phyloP scores from a whole-genome alignment of 164 flowering plant genomes.

The Vitis cinerea region DNA sequence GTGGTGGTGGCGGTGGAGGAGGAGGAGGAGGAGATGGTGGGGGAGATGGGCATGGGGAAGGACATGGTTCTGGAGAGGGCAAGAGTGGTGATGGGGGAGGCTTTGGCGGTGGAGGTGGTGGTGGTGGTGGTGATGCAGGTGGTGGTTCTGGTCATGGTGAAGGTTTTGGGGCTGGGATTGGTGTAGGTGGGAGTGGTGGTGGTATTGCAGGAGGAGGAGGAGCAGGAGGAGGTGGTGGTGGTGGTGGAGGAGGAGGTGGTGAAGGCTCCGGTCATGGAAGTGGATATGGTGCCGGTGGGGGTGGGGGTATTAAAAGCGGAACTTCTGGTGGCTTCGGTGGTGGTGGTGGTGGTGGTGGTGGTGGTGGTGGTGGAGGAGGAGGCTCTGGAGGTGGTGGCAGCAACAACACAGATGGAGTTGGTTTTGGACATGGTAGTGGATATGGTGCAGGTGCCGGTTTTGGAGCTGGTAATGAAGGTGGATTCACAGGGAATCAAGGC shows the following conservation, averaged over 20 bases:
- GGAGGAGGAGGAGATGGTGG: no score
- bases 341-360: conserved; percentile 9
- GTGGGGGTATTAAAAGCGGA: background rate
- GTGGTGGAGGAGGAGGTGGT: conserved; percentile 4
- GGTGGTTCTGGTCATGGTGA: conserved; percentile 17
- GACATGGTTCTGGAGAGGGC: no score
- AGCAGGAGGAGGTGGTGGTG: conserved; percentile 11
- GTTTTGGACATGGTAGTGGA: no score
- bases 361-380: conserved; percentile 13
- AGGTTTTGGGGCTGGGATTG: conserved; percentile 11
- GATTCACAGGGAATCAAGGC: no score
- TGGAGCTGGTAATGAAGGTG: no score
- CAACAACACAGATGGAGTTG: no score
- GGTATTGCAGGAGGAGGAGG: conserved; percentile 4
- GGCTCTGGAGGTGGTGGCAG: conserved; percentile 4
- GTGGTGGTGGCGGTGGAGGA: no score
- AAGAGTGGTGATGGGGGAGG: no score
- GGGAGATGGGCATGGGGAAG: no score
- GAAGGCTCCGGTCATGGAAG: conserved; percentile 12
- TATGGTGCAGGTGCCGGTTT: no score
- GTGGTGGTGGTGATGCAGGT: conserved; percentile 12
- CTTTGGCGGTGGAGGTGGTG: background rate
- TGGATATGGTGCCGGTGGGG: conserved; percentile 14
- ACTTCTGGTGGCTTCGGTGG: conserved; percentile 7
- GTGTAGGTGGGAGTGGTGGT: conserved; percentile 7